Percentiles rank a stretch among this genome's conserved stretches.
These are phyloP conservation scores for Nicotiana sylvestris DNA, from an alignment of 257 asterid genomes.

Conservation along the genomic window DNA sequence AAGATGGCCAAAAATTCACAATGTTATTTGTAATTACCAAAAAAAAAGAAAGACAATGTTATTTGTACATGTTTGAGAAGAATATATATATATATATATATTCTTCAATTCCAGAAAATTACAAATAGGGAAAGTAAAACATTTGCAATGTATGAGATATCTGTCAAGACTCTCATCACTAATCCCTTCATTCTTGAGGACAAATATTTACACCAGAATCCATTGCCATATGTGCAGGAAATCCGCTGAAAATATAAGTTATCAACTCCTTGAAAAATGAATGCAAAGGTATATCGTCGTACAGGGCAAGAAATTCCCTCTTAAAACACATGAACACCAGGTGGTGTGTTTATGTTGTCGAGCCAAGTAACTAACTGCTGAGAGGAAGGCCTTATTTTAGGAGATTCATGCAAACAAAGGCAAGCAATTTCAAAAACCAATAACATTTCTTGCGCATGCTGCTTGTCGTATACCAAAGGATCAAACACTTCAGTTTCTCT, in stretches of 20 bases:
- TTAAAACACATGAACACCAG: slow-evolving; percentile 15
- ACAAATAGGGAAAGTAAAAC: background rate
- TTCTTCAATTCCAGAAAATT: slow-evolving; percentile 1
- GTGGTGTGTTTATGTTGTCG: slow-evolving; percentile 36
- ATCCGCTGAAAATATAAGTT: background rate
- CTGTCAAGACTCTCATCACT: too few species aligned
- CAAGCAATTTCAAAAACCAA: slow-evolving; percentile 60
- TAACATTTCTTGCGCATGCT: slow-evolving; percentile 41
- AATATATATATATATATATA: background rate
- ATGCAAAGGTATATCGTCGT: background rate
- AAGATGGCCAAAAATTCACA: slow-evolving; percentile 3
- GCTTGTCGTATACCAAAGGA: slow-evolving; percentile 50
- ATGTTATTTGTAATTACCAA: background rate
- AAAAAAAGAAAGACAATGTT: background rate
- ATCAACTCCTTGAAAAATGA: background rate
- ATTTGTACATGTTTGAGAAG: slow-evolving; percentile 10
- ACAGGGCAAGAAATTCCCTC: background rate
- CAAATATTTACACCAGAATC: slow-evolving; percentile 4
- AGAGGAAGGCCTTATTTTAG: slow-evolving; percentile 61
- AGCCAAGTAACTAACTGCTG: slow-evolving; percentile 65
- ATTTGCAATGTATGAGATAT: too few species aligned
- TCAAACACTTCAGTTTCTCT: slow-evolving; percentile 64
- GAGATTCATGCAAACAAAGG: slow-evolving; percentile 62
- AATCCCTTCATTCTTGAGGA: background rate
- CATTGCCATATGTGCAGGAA: background rate